Percentiles rank a stretch among this genome's conserved stretches.
Conservation (phyloP, 2,329 filamentous ascomycete species). For the Microdochium nivale region DNA sequence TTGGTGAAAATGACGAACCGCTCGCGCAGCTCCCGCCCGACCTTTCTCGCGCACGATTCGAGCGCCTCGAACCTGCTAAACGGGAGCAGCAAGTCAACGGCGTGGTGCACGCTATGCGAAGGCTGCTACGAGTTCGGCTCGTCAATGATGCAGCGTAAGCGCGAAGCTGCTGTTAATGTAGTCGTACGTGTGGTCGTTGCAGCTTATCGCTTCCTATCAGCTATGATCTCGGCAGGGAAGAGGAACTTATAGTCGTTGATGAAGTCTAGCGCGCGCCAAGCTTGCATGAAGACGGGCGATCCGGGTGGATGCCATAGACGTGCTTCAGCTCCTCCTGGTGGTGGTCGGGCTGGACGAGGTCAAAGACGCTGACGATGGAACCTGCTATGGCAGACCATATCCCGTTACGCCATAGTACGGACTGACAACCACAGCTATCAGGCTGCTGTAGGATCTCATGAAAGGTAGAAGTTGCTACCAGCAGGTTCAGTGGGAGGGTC, state of each 20-base stretch:
- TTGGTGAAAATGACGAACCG: conserved; percentile 30
- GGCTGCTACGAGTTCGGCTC: conserved; percentile 37
- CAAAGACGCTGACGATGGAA: conserved; percentile 24
- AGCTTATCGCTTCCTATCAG: no score
- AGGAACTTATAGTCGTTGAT: conserved; percentile 23
- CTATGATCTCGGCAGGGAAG: conserved; percentile 13
- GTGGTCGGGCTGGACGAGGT: conserved; percentile 11
- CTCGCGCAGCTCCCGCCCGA: conserved; percentile 26
- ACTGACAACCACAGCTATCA: conserved; percentile 20
- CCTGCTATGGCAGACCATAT: conserved; percentile 24
- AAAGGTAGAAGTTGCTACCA: no score
- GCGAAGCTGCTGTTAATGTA: conserved; percentile 17
- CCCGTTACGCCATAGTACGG: conserved; percentile 33
- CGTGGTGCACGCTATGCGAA: conserved; percentile 35
- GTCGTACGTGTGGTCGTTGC: no score
- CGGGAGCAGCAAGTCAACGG: conserved; percentile 34
- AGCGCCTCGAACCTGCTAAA: conserved; percentile 28
- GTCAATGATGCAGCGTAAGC: conserved; percentile 32
- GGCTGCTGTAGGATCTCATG: no score
- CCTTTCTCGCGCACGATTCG: conserved; percentile 16
- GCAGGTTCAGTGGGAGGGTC: no score
- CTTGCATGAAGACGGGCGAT: conserved; percentile 28
- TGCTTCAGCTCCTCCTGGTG: conserved; percentile 22
- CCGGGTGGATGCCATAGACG: conserved; percentile 28
- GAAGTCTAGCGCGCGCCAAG: conserved; percentile 28